Base-by-base conservation (phyloP, 176 grass and related monocot genomes). In the Leersia perrieri region DNA sequence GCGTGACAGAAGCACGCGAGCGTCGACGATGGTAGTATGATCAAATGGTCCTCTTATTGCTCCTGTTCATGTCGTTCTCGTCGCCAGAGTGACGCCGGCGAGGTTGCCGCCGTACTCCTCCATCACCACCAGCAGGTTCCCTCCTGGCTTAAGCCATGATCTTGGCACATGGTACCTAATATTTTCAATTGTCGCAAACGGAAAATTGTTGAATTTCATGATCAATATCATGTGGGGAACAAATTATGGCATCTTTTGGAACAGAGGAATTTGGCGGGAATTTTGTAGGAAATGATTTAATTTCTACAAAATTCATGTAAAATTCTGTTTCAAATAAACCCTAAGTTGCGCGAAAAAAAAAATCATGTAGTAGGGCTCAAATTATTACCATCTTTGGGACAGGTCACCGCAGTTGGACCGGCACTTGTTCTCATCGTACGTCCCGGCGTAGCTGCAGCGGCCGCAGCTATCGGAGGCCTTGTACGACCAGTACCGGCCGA, bases 401-500 rank as follows among this genome's bases (percentile, higher is more conserved):
- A 83, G 78, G 22, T 98, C 74, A 14, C 95, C 95, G 84, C 95
- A 98, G 57, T 69, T 79, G 55, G 83, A 88, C 5, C 77, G 75
- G 47, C 95, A 98, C 83, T 83, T 88, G 39, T 83, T 79, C 71
- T 92, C 81, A 38, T 73, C 74, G 84, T 93, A 95, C 55, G 86
- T 91, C 42, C 92, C 95, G 28, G 83, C 68, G 73, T 98, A 98
- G 84, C 85, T 70, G 81, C 95, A 98, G 5, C 70, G 10, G 18
- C 90, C 83, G 38, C 95, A 98, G 79, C 75, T 38, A 13, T 92
- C 86, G 76, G 87, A 33, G 60, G 95, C 90, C 60, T 49, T 81
- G 73, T 98, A 95, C 4, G 95, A 77, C 95, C 95, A 98, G 80
- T 95, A 95, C 6, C 95, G 88, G 9, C 95, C 95, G 28, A 85